Conservation (phyloP, 176 grass and related monocot species). For the Carex pumila region DNA sequence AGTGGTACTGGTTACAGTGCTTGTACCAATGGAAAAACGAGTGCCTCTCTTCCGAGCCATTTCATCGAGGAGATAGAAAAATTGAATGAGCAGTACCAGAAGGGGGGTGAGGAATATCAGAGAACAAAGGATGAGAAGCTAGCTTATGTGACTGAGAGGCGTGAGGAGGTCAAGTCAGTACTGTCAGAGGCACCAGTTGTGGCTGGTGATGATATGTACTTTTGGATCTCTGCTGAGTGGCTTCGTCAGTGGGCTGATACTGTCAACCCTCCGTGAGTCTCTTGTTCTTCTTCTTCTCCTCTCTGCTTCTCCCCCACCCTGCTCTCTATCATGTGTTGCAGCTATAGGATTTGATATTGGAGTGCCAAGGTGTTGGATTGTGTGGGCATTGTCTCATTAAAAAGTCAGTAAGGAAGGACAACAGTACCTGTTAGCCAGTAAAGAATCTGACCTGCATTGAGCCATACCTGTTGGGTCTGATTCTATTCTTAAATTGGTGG, state of each 20-base stretch:
- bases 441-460: background rate
- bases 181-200: conserved; percentile 58
- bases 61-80: conserved; percentile 59
- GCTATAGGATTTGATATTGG: background rate
- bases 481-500: background rate
- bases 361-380: background rate
- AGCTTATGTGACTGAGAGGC: conserved; percentile 56
- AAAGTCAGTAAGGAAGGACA: background rate
- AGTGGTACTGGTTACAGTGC: conserved; percentile 29
- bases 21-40: conserved; percentile 31
- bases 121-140: conserved; percentile 60
- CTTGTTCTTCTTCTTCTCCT: too few species aligned
- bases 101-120: conserved; percentile 63
- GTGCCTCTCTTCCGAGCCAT: conserved; percentile 49
- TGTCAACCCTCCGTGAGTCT: conserved; percentile 75
- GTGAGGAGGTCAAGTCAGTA: conserved; percentile 84
- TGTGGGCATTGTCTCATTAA: background rate
- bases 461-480: background rate
- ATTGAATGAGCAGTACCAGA: conserved; percentile 52
- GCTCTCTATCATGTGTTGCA: background rate
- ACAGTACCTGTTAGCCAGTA: background rate
- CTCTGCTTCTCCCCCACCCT: background rate
- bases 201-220: conserved; percentile 63
- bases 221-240: conserved; percentile 97
- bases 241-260: conserved; percentile 93